Base-by-base conservation (phyloP, 176 grass and related monocot genomes). In the Typha latifolia region DNA sequence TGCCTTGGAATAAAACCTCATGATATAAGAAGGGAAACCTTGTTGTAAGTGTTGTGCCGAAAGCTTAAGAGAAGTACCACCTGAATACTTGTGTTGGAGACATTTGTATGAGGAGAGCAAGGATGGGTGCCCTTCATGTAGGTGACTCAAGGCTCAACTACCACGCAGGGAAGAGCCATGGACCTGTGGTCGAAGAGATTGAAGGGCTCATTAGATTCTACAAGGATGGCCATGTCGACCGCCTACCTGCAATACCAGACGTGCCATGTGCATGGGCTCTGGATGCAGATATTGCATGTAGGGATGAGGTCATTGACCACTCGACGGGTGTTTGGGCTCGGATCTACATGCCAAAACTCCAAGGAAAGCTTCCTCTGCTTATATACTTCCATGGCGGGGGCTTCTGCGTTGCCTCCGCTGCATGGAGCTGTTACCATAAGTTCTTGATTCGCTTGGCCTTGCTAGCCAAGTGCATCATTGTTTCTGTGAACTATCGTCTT, bases 301-400 rank as follows among this genome's bases (percentile, higher is more conserved):
- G 77, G 62, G 89, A 99, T 66, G 83, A 74, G 18, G 67, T 68
- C 8, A 32, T 99, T 1, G 76, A 85, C 71, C 75, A 79, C 16
- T 52, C 80, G 34, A 86, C 83, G 29, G 78, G 80, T 21, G 76
- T 99, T 21, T 87, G 83, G 68, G 83, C 85, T 47, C 83, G 94
- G 2, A 65, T 99, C 29, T 93, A 99, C 81, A 81, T 78, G 12
- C 89, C 94, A 18, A 48, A 24, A 50, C 1, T 64, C 62, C 73
- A n/a, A 16, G 49, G 43, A 16, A 43, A 26, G 22, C 56, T 82
- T 21, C 94, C 89, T 24, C 64, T 99, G 14, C 77, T 93, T 48
- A 70, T 99, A 1, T 99, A 99, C 85, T 99, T 99, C 74, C 94
- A 99, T 69, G 94, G 94, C 47, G 94, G 94, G 52, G 94, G 94